phyloP scores from a whole-genome alignment of 352 stramenopile genomes.

The Pelagophyceae sp. region DNA sequence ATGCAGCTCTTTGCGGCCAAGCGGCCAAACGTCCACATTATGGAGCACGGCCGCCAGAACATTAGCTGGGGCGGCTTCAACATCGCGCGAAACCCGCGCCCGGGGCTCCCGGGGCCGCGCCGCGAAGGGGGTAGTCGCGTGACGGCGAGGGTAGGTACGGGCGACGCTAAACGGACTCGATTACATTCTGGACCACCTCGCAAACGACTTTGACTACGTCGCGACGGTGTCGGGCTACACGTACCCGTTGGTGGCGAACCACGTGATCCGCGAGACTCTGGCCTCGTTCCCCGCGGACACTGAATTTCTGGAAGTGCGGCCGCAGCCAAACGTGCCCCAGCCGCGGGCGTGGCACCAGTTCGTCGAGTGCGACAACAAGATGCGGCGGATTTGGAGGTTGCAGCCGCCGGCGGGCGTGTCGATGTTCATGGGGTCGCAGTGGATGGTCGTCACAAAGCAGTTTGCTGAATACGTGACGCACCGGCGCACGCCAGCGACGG shows the following conservation, averaged over 20 bases:
- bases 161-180: constrained; percentile 34
- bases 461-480: constrained; percentile 50
- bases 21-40: constrained; percentile 21
- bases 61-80: constrained; percentile 37
- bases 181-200: constrained; percentile 3
- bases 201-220: constrained; percentile 39
- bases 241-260: constrained; percentile 60
- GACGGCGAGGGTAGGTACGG: too few species aligned
- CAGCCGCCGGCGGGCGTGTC: constrained; percentile 44
- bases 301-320: constrained; percentile 57
- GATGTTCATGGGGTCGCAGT: constrained; percentile 57
- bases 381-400: constrained; percentile 62
- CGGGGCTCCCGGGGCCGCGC: too few species aligned
- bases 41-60: constrained; percentile 21
- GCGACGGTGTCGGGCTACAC: constrained; percentile 57
- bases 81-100: constrained; percentile 19
- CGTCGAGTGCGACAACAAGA: constrained; percentile 62
- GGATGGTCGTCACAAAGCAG: constrained; percentile 58
- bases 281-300: constrained; percentile 51
- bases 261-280: constrained; percentile 52
- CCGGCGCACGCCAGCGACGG: neutral
- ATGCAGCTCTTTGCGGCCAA: constrained; percentile 38
- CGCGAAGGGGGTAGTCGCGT: too few species aligned
- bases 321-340: constrained; percentile 44
- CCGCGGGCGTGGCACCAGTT: constrained; percentile 58